Base-by-base conservation (phyloP, 1,139 yeast genomes). In the Pichia sp. region DNA sequence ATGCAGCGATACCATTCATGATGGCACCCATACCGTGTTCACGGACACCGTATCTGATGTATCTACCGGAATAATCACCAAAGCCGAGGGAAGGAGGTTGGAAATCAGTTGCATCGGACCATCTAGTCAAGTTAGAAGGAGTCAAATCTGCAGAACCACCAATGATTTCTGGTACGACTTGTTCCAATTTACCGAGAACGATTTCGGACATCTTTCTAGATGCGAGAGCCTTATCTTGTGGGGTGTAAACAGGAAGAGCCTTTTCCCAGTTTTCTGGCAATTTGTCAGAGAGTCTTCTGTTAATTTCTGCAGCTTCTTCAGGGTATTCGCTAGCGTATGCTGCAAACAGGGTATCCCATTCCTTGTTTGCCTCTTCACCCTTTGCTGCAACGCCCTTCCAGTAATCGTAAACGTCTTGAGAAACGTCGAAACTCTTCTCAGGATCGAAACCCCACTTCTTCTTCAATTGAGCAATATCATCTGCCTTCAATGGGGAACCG, bases 21-120 rank as follows among this genome's bases (percentile, higher is more conserved):
- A 91, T 84, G 50, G 97, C 97, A 68, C 96, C 96, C 97, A 91
- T 88, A 66, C 87, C 98, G 68, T 93, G 98, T 72, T 91, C 99
- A 69, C 99, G 85, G 49, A 91, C 96, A 77, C 99, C 99, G 64
- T 83, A 91, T 71, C 97, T 83, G 64, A 91, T 74, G 72, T 91
- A 91, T 63, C 96, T 82, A 62, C 99, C 99, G 44, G 76, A 50
- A 71, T 80, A 88, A 60, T 77, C 77, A 66, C 98, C 98, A 50
- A 86, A 70, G 36, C 77, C 78, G 48, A 88, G 69, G 42, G 77
- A 58, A 39, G 91, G 86, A 44, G 93, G 87, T 74, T 91, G 97
- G 93, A 88, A 91, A 65, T 91, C 96, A 50, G 74, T 75, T 44
- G 94, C 84, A 44, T 70, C 80, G 57, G 74, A 60, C 69, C 94